A percentile compares a stretch with the other conserved stretches of the same genome.
These are phyloP conservation scores for Chalaropsis thielavioides DNA, from an alignment of 2,329 filamentous ascomycete species.

Conservation along the genomic window DNA sequence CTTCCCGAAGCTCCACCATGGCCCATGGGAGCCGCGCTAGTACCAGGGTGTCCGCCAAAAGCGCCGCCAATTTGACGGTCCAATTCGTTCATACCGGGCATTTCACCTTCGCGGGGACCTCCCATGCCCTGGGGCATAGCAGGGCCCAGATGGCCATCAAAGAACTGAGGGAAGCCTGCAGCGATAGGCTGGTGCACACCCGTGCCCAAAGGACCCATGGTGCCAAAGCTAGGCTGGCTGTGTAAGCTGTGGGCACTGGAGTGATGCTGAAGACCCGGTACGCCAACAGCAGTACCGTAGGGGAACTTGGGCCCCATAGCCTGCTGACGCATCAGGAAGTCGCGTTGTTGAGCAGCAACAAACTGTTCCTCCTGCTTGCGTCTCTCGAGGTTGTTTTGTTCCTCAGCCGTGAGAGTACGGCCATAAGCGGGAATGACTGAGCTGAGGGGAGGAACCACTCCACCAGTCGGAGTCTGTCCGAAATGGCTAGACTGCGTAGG, in stretches of 20 bases:
- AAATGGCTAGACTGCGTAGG: constrained; percentile 39
- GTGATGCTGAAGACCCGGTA: constrained; percentile 60
- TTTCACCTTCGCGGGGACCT: constrained; percentile 46
- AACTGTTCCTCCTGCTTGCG: constrained; percentile 98
- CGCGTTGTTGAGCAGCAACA: constrained; percentile 88
- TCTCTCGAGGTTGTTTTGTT: constrained; percentile 92
- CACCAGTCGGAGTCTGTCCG: constrained; percentile 37
- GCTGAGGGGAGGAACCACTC: constrained; percentile 75
- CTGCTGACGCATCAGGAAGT: constrained; percentile 68
- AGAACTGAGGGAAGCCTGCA: constrained; percentile 7
- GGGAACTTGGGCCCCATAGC: constrained; percentile 54
- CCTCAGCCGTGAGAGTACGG: constrained; percentile 87
- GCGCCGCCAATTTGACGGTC: constrained; percentile 40
- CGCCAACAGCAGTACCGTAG: constrained; percentile 5
- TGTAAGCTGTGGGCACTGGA: constrained; percentile 91
- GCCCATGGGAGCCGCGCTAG: not conserved
- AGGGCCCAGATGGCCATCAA: constrained; percentile 7
- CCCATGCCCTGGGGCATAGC: constrained; percentile 7
- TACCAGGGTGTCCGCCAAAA: constrained; percentile 18
- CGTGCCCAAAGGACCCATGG: constrained; percentile 68
- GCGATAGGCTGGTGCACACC: constrained; percentile 25
- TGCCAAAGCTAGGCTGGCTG: constrained; percentile 92
- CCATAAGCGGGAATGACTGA: constrained; percentile 93
- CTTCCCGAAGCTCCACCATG: constrained; percentile 21
- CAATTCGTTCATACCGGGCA: constrained; percentile 46